Evolutionary conservation across 108 stramenopile genomes (phyloP).

Genomic region (Skeletonema menzelii): DNA sequence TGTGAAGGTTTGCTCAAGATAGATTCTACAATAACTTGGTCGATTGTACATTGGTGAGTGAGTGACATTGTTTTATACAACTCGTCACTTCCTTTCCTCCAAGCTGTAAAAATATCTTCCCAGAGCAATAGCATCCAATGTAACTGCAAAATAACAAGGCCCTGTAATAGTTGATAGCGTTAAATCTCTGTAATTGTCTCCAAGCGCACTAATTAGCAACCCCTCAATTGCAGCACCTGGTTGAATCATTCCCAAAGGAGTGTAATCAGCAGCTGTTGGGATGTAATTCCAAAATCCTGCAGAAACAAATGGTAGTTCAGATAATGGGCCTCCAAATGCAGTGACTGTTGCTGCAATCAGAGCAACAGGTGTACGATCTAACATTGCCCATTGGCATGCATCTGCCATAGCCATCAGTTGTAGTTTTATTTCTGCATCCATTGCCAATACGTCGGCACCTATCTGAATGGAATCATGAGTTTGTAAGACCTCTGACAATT

Average conservation of each 20-base stretch:
- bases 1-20: neutral
- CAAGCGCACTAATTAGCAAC: conserved; percentile 42
- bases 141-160: conserved; percentile 86
- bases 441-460: neutral
- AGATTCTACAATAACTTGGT: no score
- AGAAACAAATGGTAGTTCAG: conserved; percentile 84
- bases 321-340: conserved; percentile 70
- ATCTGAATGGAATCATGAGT: conserved; percentile 35
- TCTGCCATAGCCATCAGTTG: conserved; percentile 55
- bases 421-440: conserved; percentile 42
- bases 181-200: conserved; percentile 50
- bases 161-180: conserved; percentile 81
- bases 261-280: conserved; percentile 60
- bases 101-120: conserved; percentile 62
- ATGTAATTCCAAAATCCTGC: conserved; percentile 75
- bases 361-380: conserved; percentile 65
- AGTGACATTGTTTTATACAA: neutral
- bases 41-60: neutral
- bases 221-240: conserved; percentile 15
- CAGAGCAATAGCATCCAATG: conserved; percentile 84
- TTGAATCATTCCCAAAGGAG: conserved; percentile 49
- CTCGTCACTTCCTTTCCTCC: conserved; percentile 11
- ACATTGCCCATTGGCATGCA: conserved; percentile 61
- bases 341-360: conserved; percentile 64
- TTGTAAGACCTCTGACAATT: conserved; percentile 73